Evolutionary conservation across 345 rosid genomes (phyloP).

Genomic region (Lumnitzera littorea): DNA sequence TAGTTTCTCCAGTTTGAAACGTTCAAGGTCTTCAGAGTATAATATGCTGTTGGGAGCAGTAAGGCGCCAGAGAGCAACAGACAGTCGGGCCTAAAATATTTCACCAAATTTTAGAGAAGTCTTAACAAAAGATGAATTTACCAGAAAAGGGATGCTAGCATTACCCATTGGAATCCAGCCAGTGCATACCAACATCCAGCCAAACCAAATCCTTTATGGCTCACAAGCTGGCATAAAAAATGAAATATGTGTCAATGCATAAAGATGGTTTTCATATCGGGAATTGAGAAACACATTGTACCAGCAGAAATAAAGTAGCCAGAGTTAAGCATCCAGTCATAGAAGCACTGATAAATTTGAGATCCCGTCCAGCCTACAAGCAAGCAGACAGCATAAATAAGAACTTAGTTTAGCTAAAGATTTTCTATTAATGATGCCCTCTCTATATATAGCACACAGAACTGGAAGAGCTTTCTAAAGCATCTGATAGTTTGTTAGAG

Average conservation of each 20-base stretch:
- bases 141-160: not conserved
- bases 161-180: constrained; percentile 52
- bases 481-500: too few species aligned
- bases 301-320: constrained; percentile 52
- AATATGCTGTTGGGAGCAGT: constrained; percentile 41
- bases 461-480: too few species aligned
- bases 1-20: constrained; percentile 18
- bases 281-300: constrained; percentile 6
- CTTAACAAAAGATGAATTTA: too few species aligned
- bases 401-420: not conserved
- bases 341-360: constrained; percentile 51
- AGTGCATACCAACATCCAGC: constrained; percentile 45
- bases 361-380: constrained; percentile 58
- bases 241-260: not conserved
- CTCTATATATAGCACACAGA: too few species aligned
- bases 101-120: too few species aligned
- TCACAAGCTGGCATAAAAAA: constrained; percentile 23
- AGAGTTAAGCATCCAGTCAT: constrained; percentile 62
- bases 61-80: constrained; percentile 35
- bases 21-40: constrained; percentile 24
- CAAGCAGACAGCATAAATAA: not conserved
- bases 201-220: constrained; percentile 39
- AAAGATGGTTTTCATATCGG: not conserved
- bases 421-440: too few species aligned
- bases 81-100: constrained; percentile 34